These are phyloP conservation scores for Symbiodinium natans DNA, from an alignment of 73 alveolate species.

Conservation along the genomic window DNA sequence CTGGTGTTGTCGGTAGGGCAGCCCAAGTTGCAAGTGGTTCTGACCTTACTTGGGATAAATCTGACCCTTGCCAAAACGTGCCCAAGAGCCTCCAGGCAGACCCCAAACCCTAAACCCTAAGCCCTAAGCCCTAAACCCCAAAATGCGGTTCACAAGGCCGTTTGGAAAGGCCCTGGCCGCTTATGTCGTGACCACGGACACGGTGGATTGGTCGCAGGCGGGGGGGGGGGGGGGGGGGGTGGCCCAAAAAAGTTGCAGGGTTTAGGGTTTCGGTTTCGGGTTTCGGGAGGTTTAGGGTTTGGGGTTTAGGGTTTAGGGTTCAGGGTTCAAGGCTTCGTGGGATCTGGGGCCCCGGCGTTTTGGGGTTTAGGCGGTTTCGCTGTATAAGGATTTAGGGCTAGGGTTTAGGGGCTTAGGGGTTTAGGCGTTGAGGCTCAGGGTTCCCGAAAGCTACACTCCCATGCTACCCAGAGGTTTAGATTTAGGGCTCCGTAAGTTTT, in stretches of 20 bases:
- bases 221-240: no score
- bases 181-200: not conserved
- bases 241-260: not conserved
- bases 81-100: no score
- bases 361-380: not conserved
- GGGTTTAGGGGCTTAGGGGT: no score
- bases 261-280: no score
- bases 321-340: not conserved
- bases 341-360: not conserved
- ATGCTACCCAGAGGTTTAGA: no score
- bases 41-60: no score
- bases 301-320: not conserved
- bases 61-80: no score
- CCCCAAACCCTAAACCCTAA: not conserved
- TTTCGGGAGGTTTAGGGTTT: no score
- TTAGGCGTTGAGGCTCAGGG: not conserved
- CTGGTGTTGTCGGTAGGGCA: no score
- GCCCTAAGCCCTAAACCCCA: not conserved
- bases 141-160: not conserved
- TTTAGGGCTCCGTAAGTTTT: no score
- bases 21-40: no score
- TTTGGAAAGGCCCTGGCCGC: conserved; percentile 61
- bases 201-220: conserved; percentile 38
- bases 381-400: no score
- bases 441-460: not conserved